Base-by-base conservation (phyloP, 257 asterid species). In the Plantago major region DNA sequence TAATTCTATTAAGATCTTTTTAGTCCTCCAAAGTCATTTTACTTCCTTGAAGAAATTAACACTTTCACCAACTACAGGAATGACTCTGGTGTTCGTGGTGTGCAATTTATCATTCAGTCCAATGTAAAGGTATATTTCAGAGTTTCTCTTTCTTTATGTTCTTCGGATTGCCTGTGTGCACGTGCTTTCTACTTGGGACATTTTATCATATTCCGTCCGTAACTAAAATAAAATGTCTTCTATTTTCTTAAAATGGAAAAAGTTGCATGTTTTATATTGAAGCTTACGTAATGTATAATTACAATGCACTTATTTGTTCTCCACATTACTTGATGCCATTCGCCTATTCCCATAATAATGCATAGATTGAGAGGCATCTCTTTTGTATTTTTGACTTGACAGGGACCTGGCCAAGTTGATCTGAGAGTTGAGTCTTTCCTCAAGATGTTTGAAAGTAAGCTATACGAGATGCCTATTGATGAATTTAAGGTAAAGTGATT, bases 371-470 rank as follows among this genome's bases (percentile, higher is more conserved):
- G 19, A 26, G 58, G 14, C 58, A 53, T 53, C 19, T 53, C 28
- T 26, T 53, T 53, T 33, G 40, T 33, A 40, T 16, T 2, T 19
- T 53, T 53, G 33, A 19, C 42, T 73, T 75, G 78, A 64, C 78
- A 93, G 99, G 96, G 89, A 64, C 97, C 99, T 65, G 87, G 85
- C 65, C 90, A 87, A 73, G 79, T 93, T 51, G 94, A 87, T 74
- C 76, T 75, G 66, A 85, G 97, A 71, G 97, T 93, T 10, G 94
- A 85, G 68, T 79, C 81, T 22, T 93, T 93, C 75, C 84, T 93
- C 57, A 82, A 83, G 83, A 82, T 73, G 84, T 93, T 93, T 68
- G 97, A 89, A 66, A 76, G 81, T 69, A 85, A 85, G 80, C 96
- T 93, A 62, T 74, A 82, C 59, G 95, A 84, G 72, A 83, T 93